Base-by-base conservation (phyloP, 306 rosid species). In the Cercis canadensis region DNA sequence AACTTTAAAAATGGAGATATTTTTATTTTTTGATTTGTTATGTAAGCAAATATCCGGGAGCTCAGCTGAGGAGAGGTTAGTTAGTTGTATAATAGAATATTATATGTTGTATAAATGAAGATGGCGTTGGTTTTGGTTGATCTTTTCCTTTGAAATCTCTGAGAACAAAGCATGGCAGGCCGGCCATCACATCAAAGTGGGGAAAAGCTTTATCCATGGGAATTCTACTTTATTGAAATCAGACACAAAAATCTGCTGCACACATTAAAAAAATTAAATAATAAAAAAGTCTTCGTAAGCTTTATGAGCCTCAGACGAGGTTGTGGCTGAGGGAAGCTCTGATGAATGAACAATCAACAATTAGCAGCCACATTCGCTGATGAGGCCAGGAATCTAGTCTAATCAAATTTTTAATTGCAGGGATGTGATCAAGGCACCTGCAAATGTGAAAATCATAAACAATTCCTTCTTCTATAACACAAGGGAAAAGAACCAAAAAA, bases 321-420 rank as follows among this genome's bases (percentile, higher is more conserved):
- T 72, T 85, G 92, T 89, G 92, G 96, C 80, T 78, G 86, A 58
- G 90, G 77, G 70, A 53, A 58, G 67, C 21, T 79, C 66, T 66
- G 29, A 46, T 31, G 46, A 74, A 53, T 55, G 71, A 64, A 14
- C 58, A 3, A 57, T 9, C 75, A 64, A 24, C 29, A 64, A 68
- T 34, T 67, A 50, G 71, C 60, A 32, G 19, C 29, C 77, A 57
- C 75, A 57, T 77, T 65, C 62, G 82, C 62, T 83, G 29, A 16
- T 34, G 65, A 51, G 7, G 80, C 29, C 76, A 75, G 70, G 56
- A 18, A 64, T 13, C 37, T 49, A 12, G 74, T 77, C 84, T 78
- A 80, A 73, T 78, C 67, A 75, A 54, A 66, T 62, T 53, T 72
- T 67, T 15, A 19, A 16, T 33, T 67, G 19, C 46, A 11, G 70